These are phyloP conservation scores for Hemisphaericaspora lyxosophila DNA, from an alignment of 1,139 yeast genomes.

Conservation along the genomic window DNA sequence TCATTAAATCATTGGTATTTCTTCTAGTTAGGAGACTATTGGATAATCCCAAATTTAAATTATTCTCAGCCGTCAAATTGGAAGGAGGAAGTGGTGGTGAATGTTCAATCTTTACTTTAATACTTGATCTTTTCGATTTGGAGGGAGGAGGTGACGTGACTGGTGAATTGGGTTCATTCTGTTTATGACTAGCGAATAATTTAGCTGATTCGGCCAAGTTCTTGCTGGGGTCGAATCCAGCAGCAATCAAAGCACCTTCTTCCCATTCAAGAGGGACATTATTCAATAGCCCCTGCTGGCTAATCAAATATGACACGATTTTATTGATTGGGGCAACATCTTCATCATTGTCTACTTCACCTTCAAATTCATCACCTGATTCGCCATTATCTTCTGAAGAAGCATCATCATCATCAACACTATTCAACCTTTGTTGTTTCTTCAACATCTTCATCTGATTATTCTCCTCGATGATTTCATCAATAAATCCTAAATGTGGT, in stretches of 20 bases:
- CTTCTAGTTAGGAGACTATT: background rate
- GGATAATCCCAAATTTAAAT: background rate
- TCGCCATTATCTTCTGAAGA: background rate
- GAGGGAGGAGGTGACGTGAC: background rate
- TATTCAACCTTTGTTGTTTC: background rate
- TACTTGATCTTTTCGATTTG: background rate
- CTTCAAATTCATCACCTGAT: conserved; percentile 1
- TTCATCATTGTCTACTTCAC: conserved; percentile 6
- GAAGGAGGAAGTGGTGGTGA: background rate
- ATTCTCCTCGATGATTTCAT: conserved; percentile 9
- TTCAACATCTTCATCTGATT: conserved; percentile 1
- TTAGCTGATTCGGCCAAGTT: conserved; percentile 26
- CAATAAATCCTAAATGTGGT: conserved; percentile 34
- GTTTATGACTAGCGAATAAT: conserved; percentile 36
- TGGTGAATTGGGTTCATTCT: background rate
- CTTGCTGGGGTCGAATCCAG: conserved; percentile 24
- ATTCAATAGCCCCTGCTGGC: conserved; percentile 34
- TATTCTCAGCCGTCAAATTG: background rate
- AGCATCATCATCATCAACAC: background rate
- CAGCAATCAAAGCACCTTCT: conserved; percentile 42
- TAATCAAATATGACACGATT: conserved; percentile 45
- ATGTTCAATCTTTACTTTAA: background rate
- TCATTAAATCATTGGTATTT: conserved; percentile 1
- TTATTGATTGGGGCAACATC: conserved; percentile 43
- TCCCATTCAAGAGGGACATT: conserved; percentile 49